A percentile compares a stretch with the other conserved stretches of the same genome.
phyloP scores from a whole-genome alignment of 2,329 filamentous ascomycete species.

The Pseudonectria buxi region DNA sequence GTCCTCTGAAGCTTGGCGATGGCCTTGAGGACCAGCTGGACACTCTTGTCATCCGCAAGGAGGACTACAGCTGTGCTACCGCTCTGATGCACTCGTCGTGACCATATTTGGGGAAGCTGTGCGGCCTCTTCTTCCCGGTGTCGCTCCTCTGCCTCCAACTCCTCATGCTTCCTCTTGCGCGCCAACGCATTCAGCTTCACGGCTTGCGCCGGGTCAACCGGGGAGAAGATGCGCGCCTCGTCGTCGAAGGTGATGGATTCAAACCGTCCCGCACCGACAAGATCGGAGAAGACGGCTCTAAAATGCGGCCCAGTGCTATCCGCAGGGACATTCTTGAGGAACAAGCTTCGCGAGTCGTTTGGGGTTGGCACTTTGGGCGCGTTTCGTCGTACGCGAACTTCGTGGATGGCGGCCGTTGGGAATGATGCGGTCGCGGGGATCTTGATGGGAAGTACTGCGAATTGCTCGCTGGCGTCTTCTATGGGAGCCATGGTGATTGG shows the following conservation, averaged over 20 bases:
- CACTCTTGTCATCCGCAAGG: conserved; percentile 76
- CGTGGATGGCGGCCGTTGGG: conserved; percentile 61
- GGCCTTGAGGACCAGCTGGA: conserved; percentile 71
- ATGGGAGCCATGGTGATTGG: conserved; percentile 22
- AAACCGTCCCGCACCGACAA: conserved; percentile 72
- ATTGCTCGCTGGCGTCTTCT: conserved; percentile 42
- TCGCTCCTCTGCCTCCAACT: conserved; percentile 49
- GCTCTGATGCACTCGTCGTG: conserved; percentile 60
- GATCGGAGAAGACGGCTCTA: conserved; percentile 63
- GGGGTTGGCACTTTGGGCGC: conserved; percentile 68
- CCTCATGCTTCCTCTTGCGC: conserved; percentile 36
- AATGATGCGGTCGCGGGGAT: conserved; percentile 59
- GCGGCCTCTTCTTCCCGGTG: conserved; percentile 51
- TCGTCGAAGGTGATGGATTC: conserved; percentile 71
- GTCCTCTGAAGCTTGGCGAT: conserved; percentile 54
- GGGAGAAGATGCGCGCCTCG: conserved; percentile 37
- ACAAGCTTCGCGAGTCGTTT: conserved; percentile 72
- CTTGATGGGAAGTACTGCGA: conserved; percentile 61
- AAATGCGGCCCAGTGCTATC: conserved; percentile 76
- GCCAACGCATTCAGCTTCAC: conserved; percentile 28
- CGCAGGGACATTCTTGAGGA: conserved; percentile 81
- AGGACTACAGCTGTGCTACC: conserved; percentile 75
- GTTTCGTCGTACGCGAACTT: conserved; percentile 81
- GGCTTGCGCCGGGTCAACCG: conserved; percentile 44
- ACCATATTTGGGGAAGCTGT: conserved; percentile 66